Base-by-base conservation (phyloP, 768 basidiomycete genomes). In the Pluteus cervinus region DNA sequence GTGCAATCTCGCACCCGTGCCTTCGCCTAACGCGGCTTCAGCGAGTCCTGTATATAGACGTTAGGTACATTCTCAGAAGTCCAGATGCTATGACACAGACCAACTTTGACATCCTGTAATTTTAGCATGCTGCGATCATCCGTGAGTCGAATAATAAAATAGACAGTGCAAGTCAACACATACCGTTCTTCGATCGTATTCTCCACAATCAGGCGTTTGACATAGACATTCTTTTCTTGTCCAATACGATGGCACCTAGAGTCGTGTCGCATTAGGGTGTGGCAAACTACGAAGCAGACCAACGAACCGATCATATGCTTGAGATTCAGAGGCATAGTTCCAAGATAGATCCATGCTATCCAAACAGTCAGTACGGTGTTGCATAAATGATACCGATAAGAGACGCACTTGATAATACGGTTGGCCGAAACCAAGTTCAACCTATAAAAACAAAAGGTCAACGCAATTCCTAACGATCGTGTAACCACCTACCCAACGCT, bases 171-270 rank as follows among this genome's bases (percentile, higher is more conserved):
- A 22, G n/a, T 24, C n/a, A 11, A 8, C n/a, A 52, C 71, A 15
- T 44, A 77, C 77, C 86, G 73, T 50, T 89, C 81, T 56, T 90
- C 88, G 36, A 84, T 79, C 2, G 82, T 82, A 46, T 83, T 57
- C 43, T 69, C 64, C 6, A 85, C 73, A 8, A 84, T 73, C 2
- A 83, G 61, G 15, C 81, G 76, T 52, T 81, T 80, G 42, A 85
- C 72, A 44, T 66, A 72, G 2, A 86, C 83, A 20, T 71, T 58
- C 50, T 83, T 83, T 43, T 78, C 71, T 51, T 86, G 82, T 0
- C 83, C 81, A 30, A 82, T 72, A 16, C 81, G 74, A 56, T 84
- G 79, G 9, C 75, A 76, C 25, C 80, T 75, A 44, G 55, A 57
- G 21, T 53, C 58, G 5, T 62, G 35, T 41, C 63, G 58, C 42